Evolutionary conservation across 2,329 filamentous ascomycete genomes (phyloP), one percentile per base, ranked within the genome.

Genomic region (Pseudogymnoascus sp.): DNA sequence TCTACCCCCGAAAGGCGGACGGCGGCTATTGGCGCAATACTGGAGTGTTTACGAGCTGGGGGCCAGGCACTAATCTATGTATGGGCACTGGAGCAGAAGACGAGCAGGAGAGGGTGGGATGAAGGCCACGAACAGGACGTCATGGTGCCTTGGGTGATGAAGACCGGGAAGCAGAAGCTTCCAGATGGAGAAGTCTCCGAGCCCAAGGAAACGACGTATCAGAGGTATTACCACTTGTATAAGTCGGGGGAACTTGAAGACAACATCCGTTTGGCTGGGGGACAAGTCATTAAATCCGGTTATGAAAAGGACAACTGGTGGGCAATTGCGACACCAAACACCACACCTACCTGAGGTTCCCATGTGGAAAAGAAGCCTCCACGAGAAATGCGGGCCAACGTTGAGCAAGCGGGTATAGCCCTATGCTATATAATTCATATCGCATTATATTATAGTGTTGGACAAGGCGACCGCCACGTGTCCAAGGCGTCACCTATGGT

Each of bases 281-380:
- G 93, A 7, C 77, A 76, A 60, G 85, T 97, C 13, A 71, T 95
- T 23, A 87, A 90, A 68, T 86, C 85, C 65, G 95, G 95, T 35
- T 99, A 97, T 76, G 95, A 99, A 74, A 93, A 87, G 78, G 95
- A 97, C 74, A 99, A 99, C 77, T 97, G 95, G 95, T 99, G 93
- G 93, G 91, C 87, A 62, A 87, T 96, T 62, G 73, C 71, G 63
- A 50, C 50, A 15, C 38, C 38, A 61, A 61, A 61, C 47, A 53
- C 8, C 50, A 17, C 50, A 35, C 50, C 50, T 57, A 33, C 11
- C 50, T 57, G 50, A 57, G 28, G 19, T 15, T 57, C 10, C 4
- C 11, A 21, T 57, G 10, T 15, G 28, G 28, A 13, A 57, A 13
- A 13, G 17, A 57, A 15, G n/a, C n/a, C 28, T 21, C 26, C 26